These are phyloP conservation scores for Alternaria longipes DNA, from an alignment of 2,329 filamentous ascomycete genomes.

Conservation along the genomic window DNA sequence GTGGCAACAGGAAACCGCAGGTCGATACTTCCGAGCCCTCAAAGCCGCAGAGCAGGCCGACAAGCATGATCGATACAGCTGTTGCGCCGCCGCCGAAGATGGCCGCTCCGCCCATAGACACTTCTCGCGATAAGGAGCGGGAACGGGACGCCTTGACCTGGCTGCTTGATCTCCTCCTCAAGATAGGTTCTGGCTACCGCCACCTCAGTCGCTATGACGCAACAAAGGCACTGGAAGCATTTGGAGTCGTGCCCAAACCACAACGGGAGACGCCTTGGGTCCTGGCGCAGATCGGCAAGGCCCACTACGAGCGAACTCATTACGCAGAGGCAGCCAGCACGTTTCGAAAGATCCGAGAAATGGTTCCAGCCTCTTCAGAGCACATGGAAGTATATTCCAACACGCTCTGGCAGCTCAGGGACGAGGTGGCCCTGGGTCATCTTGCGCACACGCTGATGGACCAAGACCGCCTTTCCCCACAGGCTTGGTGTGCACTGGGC, in stretches of 20 bases:
- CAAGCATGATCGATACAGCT: slow-evolving; percentile 43
- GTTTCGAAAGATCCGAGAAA: slow-evolving; percentile 79
- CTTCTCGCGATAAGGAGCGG: slow-evolving; percentile 75
- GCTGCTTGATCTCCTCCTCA: slow-evolving; percentile 81
- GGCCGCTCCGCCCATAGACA: slow-evolving; percentile 63
- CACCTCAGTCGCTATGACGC: slow-evolving; percentile 81
- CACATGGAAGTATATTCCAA: slow-evolving; percentile 99
- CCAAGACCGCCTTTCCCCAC: slow-evolving; percentile 84
- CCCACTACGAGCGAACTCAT: slow-evolving; percentile 87
- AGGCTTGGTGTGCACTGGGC: slow-evolving; percentile 95
- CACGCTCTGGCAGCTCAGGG: slow-evolving; percentile 97
- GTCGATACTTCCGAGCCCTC: slow-evolving; percentile 75
- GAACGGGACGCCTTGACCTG: slow-evolving; percentile 79
- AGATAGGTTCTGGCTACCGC: slow-evolving; percentile 82
- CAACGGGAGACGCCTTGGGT: slow-evolving; percentile 96
- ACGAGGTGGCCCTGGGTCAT: slow-evolving; percentile 89
- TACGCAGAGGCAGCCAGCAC: slow-evolving; percentile 88
- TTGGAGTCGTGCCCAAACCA: slow-evolving; percentile 72
- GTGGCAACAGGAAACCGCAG: slow-evolving; percentile 81
- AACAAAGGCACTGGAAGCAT: slow-evolving; percentile 77
- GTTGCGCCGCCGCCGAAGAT: slow-evolving; percentile 41
- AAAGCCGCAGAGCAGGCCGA: slow-evolving; percentile 63
- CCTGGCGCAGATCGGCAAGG: slow-evolving; percentile 86
- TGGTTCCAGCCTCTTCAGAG: slow-evolving; percentile 83
- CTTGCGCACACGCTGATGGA: slow-evolving; percentile 91